Evolutionary conservation across 352 stramenopile species (phyloP), one percentile per base, ranked within the genome.

Genomic region (Phytopythium kandeliae): DNA sequence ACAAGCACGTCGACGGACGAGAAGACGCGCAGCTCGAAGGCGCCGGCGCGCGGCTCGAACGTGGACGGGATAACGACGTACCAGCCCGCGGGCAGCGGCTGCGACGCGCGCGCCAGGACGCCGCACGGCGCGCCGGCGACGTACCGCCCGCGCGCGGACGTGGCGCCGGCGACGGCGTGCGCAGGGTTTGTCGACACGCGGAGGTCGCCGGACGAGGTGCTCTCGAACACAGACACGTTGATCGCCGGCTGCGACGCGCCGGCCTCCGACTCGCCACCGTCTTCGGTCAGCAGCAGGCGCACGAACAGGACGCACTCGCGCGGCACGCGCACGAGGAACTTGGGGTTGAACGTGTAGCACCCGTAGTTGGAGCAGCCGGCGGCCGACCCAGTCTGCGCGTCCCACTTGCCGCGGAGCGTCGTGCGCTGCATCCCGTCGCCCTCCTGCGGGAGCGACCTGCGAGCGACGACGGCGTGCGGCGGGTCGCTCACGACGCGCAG

Each of bases 321-420:
- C 1, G 60, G 53, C 5, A 89, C 60, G 41, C 78, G 67, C 31
- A 92, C 58, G 28, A 94, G 69, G 52, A 78, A 90, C 54, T 78
- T 83, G 22, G 83, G 80, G 56, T 93, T 92, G 58, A 88, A 86
- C 7, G 74, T 89, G 55, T 92, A 93, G 56, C 79, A 85, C 16
- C 80, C 80, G 54, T 86, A 91, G 56, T 84, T 89, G 8, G 69
- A 85, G 51, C 83, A 92, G 2, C 83, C 80, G 2, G 65, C 77
- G 2, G 80, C 79, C 8, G 76, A 87, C n/a, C 80, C 78, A 25
- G 53, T 69, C 34, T 69, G 54, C 0, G 67, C 44, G 22, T 87
- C 71, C 80, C 80, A 90, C 16, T 60, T 67, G 38, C 73, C 74
- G 31, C 28, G 21, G 7, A 89, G 37, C 19, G 51, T 54, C 22